Evolutionary conservation across 495 filamentous ascomycete genomes (phyloP), one percentile per base, ranked within the genome.

Genomic region (Poronia punctata): DNA sequence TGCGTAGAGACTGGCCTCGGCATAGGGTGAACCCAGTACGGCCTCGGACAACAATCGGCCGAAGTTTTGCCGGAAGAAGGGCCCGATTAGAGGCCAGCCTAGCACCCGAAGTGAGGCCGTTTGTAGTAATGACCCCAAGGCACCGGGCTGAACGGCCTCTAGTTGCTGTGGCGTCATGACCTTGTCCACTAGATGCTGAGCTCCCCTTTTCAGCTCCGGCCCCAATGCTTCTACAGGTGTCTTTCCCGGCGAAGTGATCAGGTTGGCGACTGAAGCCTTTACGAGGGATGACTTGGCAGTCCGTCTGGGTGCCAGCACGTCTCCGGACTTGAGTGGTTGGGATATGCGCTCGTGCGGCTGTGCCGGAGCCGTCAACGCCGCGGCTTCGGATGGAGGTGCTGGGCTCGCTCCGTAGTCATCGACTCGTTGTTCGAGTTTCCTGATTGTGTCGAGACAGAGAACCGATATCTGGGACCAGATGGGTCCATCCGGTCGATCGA

Each of bases 391-490:
- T 1, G 50, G 41, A 11, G 46, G 46, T 23, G 56, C 19, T 21
- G 67, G 56, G 22, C 75, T 70, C 27, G 74, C 76, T 47, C 71
- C 74, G 46, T 65, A 76, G 18, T 65, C 59, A 12, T 77, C 65
- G 39, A 94, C 79, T 19, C 79, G 80, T n/a, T 61, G 59, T 27
- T 76, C 74, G 30, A 95, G 70, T 10, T 62, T 68, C 21, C 75
- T 74, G 25, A 97, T 74, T 12, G 80, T 72, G 19, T 72, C 70
- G 1, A 89, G 61, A 53, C 84, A 86, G 20, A 78, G 62, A 18
- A 60, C 65, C 37, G 79, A 70, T 25, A 96, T 75, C 49, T 95
- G 87, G 10, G 78, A 76, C 88, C 88, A 95, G 32, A 80, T 81
- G 5, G 83, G 74, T 2, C 82, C 83, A 23, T 78, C 80, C 21